Evolutionary conservation across 371 early-diverging fungal genomes (phyloP).

Genomic region (Mortierella sp.): DNA sequence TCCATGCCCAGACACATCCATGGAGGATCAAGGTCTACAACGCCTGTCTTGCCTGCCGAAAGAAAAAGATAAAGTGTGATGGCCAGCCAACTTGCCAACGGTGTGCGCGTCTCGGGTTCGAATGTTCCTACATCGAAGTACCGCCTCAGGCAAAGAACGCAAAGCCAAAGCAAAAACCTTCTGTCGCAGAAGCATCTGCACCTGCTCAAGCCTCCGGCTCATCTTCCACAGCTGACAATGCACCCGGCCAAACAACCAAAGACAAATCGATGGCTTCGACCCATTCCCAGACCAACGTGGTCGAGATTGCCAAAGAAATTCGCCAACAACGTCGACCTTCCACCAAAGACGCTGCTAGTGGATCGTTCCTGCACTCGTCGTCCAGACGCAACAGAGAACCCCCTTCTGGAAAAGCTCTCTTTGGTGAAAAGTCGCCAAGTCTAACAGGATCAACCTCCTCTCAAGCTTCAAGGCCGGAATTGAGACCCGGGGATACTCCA

Average conservation of each 20-base stretch:
- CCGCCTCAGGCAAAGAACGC: conserved; percentile 24
- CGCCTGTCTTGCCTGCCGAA: conserved; percentile 60
- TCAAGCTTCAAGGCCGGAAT: conserved; percentile 5
- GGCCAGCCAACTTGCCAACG: conserved; percentile 72
- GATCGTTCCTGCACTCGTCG: conserved; percentile 62
- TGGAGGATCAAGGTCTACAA: conserved; percentile 55
- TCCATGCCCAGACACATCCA: conserved; percentile 50
- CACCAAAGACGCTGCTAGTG: conserved; percentile 65
- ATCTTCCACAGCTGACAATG: background rate
- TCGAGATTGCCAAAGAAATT: conserved; percentile 26
- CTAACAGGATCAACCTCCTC: background rate
- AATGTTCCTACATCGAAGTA: conserved; percentile 55
- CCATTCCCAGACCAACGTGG: conserved; percentile 4
- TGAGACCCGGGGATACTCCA: background rate
- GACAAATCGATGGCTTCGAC: background rate
- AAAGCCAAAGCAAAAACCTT: conserved; percentile 21
- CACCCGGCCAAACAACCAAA: background rate
- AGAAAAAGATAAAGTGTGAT: conserved; percentile 74
- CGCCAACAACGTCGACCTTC: conserved; percentile 28
- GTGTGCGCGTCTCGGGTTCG: conserved; percentile 65
- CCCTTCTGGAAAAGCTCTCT: conserved; percentile 22
- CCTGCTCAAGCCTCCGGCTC: background rate
- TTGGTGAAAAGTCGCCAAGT: background rate
- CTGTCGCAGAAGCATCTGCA: background rate
- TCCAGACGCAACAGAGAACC: conserved; percentile 62